phyloP scores from a whole-genome alignment of 2,329 filamentous ascomycete genomes.

The Torrubiellomyces zombiae region DNA sequence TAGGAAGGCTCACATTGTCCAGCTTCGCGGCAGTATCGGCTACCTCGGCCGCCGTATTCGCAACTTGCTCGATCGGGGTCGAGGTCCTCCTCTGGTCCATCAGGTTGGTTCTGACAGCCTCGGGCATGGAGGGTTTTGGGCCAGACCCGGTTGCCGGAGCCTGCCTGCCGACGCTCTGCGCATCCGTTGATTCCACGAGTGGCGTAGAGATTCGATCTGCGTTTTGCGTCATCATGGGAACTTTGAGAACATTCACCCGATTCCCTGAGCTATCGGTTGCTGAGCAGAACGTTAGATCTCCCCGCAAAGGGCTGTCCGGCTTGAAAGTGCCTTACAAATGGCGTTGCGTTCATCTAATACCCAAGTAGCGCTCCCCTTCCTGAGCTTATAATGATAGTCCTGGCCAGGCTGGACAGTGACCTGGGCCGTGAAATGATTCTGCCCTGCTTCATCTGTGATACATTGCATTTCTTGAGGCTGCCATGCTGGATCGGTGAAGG shows the following conservation, averaged over 20 bases:
- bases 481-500: slow-evolving; percentile 53
- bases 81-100: slow-evolving; percentile 10
- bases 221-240: slow-evolving; percentile 6
- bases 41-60: slow-evolving; percentile 26
- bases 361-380: too few species aligned
- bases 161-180: neutral
- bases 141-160: too few species aligned
- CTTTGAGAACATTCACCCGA: slow-evolving; percentile 6
- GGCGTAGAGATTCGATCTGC: slow-evolving; percentile 1
- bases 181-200: slow-evolving; percentile 5
- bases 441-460: slow-evolving; percentile 30
- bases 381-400: slow-evolving; percentile 60
- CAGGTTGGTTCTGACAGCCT: too few species aligned
- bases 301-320: neutral
- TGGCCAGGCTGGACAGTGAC: slow-evolving; percentile 37
- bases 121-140: too few species aligned
- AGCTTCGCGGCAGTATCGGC: slow-evolving; percentile 22
- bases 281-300: slow-evolving; percentile 3
- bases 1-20: slow-evolving; percentile 15
- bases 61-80: slow-evolving; percentile 24
- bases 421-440: slow-evolving; percentile 39
- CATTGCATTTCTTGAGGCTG: slow-evolving; percentile 47
- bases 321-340: slow-evolving; percentile 39
- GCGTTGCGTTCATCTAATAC: slow-evolving; percentile 45
- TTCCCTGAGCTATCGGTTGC: slow-evolving; percentile 5